Percentiles rank a stretch among this genome's conserved stretches.
phyloP scores from a whole-genome alignment of 768 basidiomycete genomes.

The Holtermanniella nyarrowii region DNA sequence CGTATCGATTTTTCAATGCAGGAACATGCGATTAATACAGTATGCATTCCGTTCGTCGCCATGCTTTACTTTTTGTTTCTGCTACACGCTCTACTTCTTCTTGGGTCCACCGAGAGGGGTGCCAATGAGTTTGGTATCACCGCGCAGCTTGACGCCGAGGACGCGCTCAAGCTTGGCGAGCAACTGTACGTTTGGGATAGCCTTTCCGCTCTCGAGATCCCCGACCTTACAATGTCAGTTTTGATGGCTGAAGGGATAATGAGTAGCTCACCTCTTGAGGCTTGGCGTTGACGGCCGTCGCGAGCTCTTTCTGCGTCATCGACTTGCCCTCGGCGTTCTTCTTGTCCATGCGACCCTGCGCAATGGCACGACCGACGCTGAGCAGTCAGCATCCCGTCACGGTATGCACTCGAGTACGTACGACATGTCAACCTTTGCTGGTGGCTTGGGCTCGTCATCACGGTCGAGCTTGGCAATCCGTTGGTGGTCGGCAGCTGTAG shows the following conservation, averaged over 20 bases:
- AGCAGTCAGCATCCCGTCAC: conserved; percentile 11
- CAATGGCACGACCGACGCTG: conserved; percentile 57
- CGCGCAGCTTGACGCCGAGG: conserved; percentile 80
- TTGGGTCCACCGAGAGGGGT: conserved; percentile 35
- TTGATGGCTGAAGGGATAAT: background rate
- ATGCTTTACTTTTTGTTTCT: too few species aligned
- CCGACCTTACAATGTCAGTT: conserved; percentile 20
- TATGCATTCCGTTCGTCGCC: too few species aligned
- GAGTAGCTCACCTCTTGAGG: conserved; percentile 45
- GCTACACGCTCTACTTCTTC: conserved; percentile 27
- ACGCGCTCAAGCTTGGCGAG: conserved; percentile 77
- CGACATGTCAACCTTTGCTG: conserved; percentile 54
- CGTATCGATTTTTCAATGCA: too few species aligned
- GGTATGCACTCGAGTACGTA: conserved; percentile 9
- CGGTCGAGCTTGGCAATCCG: conserved; percentile 86
- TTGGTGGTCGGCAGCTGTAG: conserved; percentile 77
- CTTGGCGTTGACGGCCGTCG: conserved; percentile 88
- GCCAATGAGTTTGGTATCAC: conserved; percentile 45
- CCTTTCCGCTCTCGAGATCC: conserved; percentile 80
- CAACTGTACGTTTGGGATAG: conserved; percentile 75
- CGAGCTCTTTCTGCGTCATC: conserved; percentile 82
- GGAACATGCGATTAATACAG: too few species aligned
- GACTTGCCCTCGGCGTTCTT: conserved; percentile 44
- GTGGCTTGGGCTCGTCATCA: conserved; percentile 91
- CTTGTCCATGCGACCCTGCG: conserved; percentile 64